phyloP scores from a whole-genome alignment of 345 rosid species.

The Camelina sativa region DNA sequence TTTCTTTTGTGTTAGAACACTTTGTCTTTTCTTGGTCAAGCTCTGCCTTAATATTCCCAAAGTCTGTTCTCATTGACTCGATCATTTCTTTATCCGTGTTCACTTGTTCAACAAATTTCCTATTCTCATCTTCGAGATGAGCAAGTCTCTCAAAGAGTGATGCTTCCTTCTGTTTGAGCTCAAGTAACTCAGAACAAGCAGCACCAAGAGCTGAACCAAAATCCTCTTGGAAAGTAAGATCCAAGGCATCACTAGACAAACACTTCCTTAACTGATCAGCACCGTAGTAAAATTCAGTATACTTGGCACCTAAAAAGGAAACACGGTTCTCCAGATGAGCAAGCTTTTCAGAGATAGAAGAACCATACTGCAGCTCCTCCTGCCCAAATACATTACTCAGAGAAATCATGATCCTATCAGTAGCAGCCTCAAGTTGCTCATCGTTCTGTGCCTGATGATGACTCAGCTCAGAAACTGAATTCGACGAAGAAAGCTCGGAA shows the following conservation, averaged over 20 bases:
- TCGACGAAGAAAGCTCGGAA: constrained; percentile 49
- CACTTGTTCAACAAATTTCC: constrained; percentile 63
- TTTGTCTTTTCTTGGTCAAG: constrained; percentile 80
- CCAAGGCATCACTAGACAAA: constrained; percentile 54
- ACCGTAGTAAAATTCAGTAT: constrained; percentile 62
- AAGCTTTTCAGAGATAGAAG: constrained; percentile 56
- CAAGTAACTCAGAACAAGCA: constrained; percentile 67
- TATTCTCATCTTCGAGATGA: constrained; percentile 61
- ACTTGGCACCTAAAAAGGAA: constrained; percentile 60
- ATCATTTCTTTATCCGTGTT: constrained; percentile 53
- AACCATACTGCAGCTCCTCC: constrained; percentile 58
- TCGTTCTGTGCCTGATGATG: constrained; percentile 37
- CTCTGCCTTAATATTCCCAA: constrained; percentile 59
- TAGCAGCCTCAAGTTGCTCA: constrained; percentile 54
- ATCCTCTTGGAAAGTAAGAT: constrained; percentile 59
- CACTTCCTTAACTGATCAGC: constrained; percentile 71
- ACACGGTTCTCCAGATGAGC: constrained; percentile 64
- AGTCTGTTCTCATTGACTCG: constrained; percentile 55
- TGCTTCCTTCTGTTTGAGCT: constrained; percentile 63
- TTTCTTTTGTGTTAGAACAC: constrained; percentile 83
- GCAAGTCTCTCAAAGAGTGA: constrained; percentile 52
- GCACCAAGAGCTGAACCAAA: constrained; percentile 56
- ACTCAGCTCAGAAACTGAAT: constrained; percentile 29
- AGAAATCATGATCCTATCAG: constrained; percentile 66
- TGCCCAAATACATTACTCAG: constrained; percentile 61